Conservation (phyloP, 2,329 filamentous ascomycete species). For the Arthrobotrys sphaeroides region DNA sequence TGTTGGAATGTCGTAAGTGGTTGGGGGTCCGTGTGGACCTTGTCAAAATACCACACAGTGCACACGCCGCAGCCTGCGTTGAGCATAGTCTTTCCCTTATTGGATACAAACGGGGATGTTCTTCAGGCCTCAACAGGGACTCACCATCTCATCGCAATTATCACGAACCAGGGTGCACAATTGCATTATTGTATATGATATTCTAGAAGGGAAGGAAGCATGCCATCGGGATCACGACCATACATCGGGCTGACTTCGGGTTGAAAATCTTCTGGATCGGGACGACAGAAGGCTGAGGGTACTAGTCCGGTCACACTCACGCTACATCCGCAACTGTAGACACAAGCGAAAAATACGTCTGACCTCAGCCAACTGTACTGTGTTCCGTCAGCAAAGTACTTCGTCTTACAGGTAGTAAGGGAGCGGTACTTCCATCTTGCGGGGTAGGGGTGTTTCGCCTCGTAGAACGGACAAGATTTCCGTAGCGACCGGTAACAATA, state of each 20-base stretch:
- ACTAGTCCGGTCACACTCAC: slow-evolving; percentile 2
- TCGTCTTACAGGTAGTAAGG: background rate
- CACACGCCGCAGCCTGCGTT: slow-evolving; percentile 21
- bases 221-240: background rate
- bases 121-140: slow-evolving; percentile 1
- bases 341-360: slow-evolving; percentile 12
- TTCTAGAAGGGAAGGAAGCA: slow-evolving; percentile 15
- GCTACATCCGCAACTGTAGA: slow-evolving; percentile 8
- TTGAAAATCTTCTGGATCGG: background rate
- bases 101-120: background rate
- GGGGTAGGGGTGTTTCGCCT: slow-evolving; percentile 2
- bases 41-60: slow-evolving; percentile 47
- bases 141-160: background rate
- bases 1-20: slow-evolving; percentile 8
- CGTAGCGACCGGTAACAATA: slow-evolving; percentile 11
- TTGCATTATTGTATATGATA: background rate
- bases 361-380: slow-evolving; percentile 16
- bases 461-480: slow-evolving; percentile 10
- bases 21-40: background rate
- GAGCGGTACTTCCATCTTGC: background rate
- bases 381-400: background rate
- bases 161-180: background rate
- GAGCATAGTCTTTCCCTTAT: slow-evolving; percentile 5
- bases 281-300: no score
- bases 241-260: background rate